Evolutionary conservation across 1,284 basidiomycete genomes (phyloP), one percentile per base, ranked within the genome.

Genomic region (Rhodotorula glutinis): DNA sequence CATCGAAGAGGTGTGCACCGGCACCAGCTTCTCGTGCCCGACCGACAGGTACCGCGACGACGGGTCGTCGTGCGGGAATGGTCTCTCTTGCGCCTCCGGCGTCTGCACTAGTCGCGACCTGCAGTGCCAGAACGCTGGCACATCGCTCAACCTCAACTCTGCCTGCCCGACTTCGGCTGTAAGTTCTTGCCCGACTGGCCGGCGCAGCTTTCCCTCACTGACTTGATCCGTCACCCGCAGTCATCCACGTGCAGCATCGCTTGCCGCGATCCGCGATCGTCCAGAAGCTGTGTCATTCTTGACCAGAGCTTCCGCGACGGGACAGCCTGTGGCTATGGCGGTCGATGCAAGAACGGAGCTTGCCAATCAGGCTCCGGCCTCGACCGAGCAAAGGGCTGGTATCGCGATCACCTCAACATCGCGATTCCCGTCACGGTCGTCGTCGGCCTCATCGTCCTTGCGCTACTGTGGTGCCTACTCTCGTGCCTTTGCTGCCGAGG

Each of bases 291-390:
- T 78, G 80, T 91, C n/a, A 80, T 88, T 53, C 81, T 94, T 47
- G 87, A 88, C 68, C 85, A 89, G 2, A 80, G 84, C 47, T 85
- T 94, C 62, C 82, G 91, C 56, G 89, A 93, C 76, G 92, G 92
- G 17, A 92, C 91, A 29, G 85, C 89, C 17, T 95, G 92, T 77
- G 91, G 90, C 83, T 78, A 49, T 30, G 51, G 54, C 17, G 63
- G 65, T 3, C 61, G 63, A 2, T 64, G 67, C 53, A 46, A 85
- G 75, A 88, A 86, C 46, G 90, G 90, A 29, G 83, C 82, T 68
- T 92, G 91, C 76, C 74, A 81, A 23, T 19, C 30, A 23, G 89
- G 87, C 29, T 83, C 83, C 58, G 81, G 86, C 73, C 79, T 88
- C 62, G 84, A 85, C 60, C 87, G 85, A 0, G 86, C 85, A 62